Percentiles rank a stretch among this genome's conserved stretches.
These are phyloP conservation scores for Tetradesmus lagerheimii DNA, from an alignment of 139 green algal species.

Conservation along the genomic window DNA sequence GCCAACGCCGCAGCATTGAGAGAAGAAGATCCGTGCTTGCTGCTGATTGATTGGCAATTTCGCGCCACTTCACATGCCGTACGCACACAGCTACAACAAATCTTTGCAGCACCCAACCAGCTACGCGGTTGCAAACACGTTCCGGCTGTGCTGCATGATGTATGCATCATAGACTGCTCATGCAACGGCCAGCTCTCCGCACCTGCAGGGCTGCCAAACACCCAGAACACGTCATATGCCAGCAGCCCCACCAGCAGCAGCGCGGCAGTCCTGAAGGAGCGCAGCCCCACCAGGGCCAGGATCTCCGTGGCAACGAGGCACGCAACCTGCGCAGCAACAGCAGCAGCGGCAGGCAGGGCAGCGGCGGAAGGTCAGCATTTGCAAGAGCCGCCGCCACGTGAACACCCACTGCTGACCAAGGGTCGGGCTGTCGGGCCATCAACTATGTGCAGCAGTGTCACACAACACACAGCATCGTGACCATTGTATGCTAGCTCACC, in stretches of 20 bases:
- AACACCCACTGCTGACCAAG: no score
- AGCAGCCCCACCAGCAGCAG: slow-evolving; percentile 89
- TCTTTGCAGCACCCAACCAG: background rate
- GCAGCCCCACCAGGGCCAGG: slow-evolving; percentile 78
- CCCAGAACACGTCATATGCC: slow-evolving; percentile 63
- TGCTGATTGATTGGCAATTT: no score
- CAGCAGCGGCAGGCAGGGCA: background rate
- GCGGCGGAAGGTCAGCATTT: no score
- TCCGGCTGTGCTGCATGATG: no score
- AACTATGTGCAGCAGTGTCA: background rate
- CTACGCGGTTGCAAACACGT: background rate
- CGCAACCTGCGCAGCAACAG: background rate
- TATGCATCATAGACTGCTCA: no score
- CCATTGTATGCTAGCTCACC: no score
- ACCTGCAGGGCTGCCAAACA: slow-evolving; percentile 60
- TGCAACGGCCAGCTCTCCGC: background rate
- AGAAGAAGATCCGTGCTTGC: no score
- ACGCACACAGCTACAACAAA: no score
- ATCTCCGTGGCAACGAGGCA: slow-evolving; percentile 59
- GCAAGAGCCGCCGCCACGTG: no score
- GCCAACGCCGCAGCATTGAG: no score
- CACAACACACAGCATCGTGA: slow-evolving; percentile 70
- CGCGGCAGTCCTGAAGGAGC: slow-evolving; percentile 80
- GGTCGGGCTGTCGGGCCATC: no score
- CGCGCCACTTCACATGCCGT: no score